These are phyloP conservation scores for Wickerhamomyces subpelliculosus DNA, from an alignment of 805 yeast species.

Conservation along the genomic window DNA sequence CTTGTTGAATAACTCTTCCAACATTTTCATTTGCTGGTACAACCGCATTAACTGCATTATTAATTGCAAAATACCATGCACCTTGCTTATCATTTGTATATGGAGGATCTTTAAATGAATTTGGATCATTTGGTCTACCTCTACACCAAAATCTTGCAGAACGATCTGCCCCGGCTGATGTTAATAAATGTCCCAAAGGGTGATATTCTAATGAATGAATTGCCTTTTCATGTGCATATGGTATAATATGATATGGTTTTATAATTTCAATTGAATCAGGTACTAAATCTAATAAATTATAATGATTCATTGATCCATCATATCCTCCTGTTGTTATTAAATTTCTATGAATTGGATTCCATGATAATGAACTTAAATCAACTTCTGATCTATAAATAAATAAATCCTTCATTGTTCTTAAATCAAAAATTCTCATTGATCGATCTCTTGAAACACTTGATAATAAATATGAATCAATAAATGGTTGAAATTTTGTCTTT, in stretches of 20 bases:
- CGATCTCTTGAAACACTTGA: conserved; percentile 89
- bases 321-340: conserved; percentile 80
- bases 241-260: conserved; percentile 54
- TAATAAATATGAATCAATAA: conserved; percentile 55
- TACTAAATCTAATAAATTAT: conserved; percentile 42
- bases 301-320: conserved; percentile 82
- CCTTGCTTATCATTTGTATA: conserved; percentile 60
- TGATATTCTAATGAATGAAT: conserved; percentile 87
- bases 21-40: conserved; percentile 25
- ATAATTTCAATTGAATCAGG: conserved; percentile 32
- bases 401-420: conserved; percentile 76
- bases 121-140: conserved; percentile 83
- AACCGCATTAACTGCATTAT: conserved; percentile 27
- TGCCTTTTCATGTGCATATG: conserved; percentile 92
- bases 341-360: conserved; percentile 89
- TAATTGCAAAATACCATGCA: conserved; percentile 47
- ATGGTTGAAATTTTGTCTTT: conserved; percentile 78
- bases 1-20: conserved; percentile 5
- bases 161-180: conserved; percentile 92
- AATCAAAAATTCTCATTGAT: conserved; percentile 80
- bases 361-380: conserved; percentile 77
- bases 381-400: conserved; percentile 72
- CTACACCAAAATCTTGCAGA: conserved; percentile 93
- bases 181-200: conserved; percentile 86
- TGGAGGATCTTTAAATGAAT: conserved; percentile 73